Conservation (phyloP, 2,329 filamentous ascomycete genomes). For the Pezicula radicicola region DNA sequence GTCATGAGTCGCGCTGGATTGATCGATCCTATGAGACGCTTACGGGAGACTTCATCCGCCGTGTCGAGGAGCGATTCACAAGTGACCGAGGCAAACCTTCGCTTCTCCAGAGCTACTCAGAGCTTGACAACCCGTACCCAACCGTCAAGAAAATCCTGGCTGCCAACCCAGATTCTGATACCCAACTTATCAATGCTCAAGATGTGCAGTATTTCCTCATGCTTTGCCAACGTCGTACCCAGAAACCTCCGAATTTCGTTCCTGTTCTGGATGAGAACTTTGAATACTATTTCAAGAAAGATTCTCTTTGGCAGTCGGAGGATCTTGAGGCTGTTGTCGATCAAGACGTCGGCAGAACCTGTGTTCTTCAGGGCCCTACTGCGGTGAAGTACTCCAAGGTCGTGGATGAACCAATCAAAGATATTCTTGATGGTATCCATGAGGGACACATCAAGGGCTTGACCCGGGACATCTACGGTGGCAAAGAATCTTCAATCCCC, state of each 20-base stretch:
- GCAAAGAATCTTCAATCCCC: slow-evolving; percentile 72
- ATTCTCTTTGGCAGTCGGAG: slow-evolving; percentile 98
- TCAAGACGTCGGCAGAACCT: slow-evolving; percentile 93
- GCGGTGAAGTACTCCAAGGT: slow-evolving; percentile 86
- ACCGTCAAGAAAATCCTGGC: slow-evolving; percentile 76
- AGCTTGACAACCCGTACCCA: slow-evolving; percentile 78
- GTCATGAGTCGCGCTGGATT: slow-evolving; percentile 89
- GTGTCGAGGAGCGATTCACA: slow-evolving; percentile 95
- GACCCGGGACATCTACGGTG: slow-evolving; percentile 75
- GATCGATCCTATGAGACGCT: slow-evolving; percentile 79
- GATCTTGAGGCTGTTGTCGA: slow-evolving; percentile 93
- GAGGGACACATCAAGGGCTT: slow-evolving; percentile 79
- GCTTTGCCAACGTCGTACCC: slow-evolving; percentile 84
- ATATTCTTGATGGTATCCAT: slow-evolving; percentile 91
- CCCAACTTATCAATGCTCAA: slow-evolving; percentile 94
- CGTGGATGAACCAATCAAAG: slow-evolving; percentile 90
- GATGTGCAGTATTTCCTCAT: slow-evolving; percentile 96
- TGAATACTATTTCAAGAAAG: slow-evolving; percentile 99
- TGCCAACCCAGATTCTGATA: slow-evolving; percentile 81
- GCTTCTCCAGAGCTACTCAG: slow-evolving; percentile 83
- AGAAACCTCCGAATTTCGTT: slow-evolving; percentile 97
- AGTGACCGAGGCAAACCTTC: slow-evolving; percentile 68
- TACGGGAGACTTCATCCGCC: slow-evolving; percentile 93
- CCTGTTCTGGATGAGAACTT: slow-evolving; percentile 95
- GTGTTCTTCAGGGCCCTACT: slow-evolving; percentile 93